Evolutionary conservation across 148 eudicot species (phyloP), one percentile per base, ranked within the genome.

Genomic region (Amaranthus hypochondriacus): DNA sequence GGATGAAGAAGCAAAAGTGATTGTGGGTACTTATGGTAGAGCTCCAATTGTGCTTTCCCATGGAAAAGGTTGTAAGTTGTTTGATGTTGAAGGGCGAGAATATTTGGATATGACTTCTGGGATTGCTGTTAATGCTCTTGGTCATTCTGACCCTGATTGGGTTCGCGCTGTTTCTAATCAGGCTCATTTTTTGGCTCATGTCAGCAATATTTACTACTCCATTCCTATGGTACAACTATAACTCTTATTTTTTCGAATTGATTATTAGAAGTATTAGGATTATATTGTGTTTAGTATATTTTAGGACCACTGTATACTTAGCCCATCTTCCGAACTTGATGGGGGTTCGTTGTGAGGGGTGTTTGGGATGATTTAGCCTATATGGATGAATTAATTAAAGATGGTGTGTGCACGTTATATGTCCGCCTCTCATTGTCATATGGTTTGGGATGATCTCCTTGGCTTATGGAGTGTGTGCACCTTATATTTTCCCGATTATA

Each of bases 51-150:
- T 94, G 13, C 60, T 94, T 3, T 69, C 81, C 12, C 87, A 89
- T 81, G 97, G 98, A 70, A 87, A 81, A 44, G 98, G 98, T 0
- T 94, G 97, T 81, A 91, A 86, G 74, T 71, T 94, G 77, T 91
- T 71, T 39, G 97, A 91, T 79, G 67, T 84, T 65, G 96, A 94
- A 13, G 98, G 98, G 80, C 77, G 63, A 7, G 92, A 91, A 82
- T 94, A 89, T 83, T 70, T 94, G 82, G 98, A 94, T 77, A 52
- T 94, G 83, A 83, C 90, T 3, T 86, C 96, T 3, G 98, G 98
- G 63, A 87, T 94, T 77, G 97, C 97, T 0, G 98, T 91, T 4
- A 94, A 91, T 87, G 90, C 97, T 0, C 89, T 94, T 4, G 98
- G 98, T 15, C 93, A 91, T 80, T 85, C 85, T 10, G 96, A 94